Conservation (phyloP, 31 red algal species). For the Porphyra umbilicalis region DNA sequence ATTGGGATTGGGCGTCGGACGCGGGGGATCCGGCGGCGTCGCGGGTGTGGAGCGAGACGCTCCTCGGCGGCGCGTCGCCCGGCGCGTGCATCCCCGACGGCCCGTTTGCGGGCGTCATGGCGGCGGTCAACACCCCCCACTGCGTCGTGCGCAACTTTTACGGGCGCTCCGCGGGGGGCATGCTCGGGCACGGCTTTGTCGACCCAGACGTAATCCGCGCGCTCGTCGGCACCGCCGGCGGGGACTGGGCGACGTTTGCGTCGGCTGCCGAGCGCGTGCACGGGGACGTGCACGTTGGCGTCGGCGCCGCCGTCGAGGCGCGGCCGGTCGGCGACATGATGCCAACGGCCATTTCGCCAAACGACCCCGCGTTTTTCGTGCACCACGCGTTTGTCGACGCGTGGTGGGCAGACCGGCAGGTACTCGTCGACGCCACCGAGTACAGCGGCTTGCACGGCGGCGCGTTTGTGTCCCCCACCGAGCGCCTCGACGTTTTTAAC, state of each 20-base stretch:
- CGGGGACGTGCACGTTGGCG: slow-evolving; percentile 39
- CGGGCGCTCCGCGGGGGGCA: slow-evolving; percentile 35
- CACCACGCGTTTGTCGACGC: slow-evolving; percentile 66
- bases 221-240: background rate
- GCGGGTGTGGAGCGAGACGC: slow-evolving; percentile 27
- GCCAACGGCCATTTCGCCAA: slow-evolving; percentile 25
- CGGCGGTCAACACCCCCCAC: slow-evolving; percentile 8
- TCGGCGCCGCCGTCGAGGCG: slow-evolving; percentile 1
- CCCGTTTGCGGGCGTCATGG: slow-evolving; percentile 23
- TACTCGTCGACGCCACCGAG: slow-evolving; percentile 9
- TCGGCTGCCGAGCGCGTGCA: slow-evolving; percentile 45
- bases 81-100: slow-evolving; percentile 26
- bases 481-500: background rate
- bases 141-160: slow-evolving; percentile 36
- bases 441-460: background rate
- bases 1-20: slow-evolving; percentile 57
- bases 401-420: slow-evolving; percentile 39
- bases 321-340: slow-evolving; percentile 35
- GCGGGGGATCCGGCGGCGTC: slow-evolving; percentile 39
- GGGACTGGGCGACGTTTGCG: slow-evolving; percentile 22
- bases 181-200: background rate
- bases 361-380: slow-evolving; percentile 69
- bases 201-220: background rate
- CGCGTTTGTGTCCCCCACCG: background rate
- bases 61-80: slow-evolving; percentile 19